Evolutionary conservation across 192 early-diverging fungal genomes (phyloP), one percentile per base, ranked within the genome.

Genomic region (Diversispora eburnea): DNA sequence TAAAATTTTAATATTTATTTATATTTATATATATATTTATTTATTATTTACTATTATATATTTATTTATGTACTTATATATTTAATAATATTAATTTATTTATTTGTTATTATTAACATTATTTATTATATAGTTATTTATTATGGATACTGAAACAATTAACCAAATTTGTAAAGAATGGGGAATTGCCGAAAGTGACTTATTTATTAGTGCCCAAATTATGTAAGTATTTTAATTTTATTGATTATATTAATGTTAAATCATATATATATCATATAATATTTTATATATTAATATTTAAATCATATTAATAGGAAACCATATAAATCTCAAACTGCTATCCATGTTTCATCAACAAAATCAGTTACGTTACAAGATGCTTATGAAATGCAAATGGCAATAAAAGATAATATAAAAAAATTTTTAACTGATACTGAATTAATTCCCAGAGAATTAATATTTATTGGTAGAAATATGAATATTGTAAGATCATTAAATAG

Each of bases 391-490:
- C 94, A 98, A 61, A 84, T 87, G 82, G 84, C 86, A 55, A 80
- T 92, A 56, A 95, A 96, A 81, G 82, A 88, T 17, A 81, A 87
- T 5, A 85, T 92, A 4, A 83, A 88, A 46, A 76, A 89, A 3
- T 94, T 95, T 42, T 78, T 98, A 57, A 77, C 77, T 41, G 84
- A 93, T 54, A 86, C 91, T 49, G 85, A 87, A 51, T 75, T 79
- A 5, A 76, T 98, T 51, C 96, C 96, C 46, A 90, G 88, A 46
- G 96, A 95, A 79, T 81, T 98, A 8, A 93, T 98, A 46, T 96
- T 98, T 77, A 81, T 98, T 22, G 88, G 88, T 9, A 81, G 94
- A 47, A 96, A 96, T 72, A 90, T 96, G 88, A 93, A 94, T 70
- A 89, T 91, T 52, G 88, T 90, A 49, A 83, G 92, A 2, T 87